Evolutionary conservation across 1,284 basidiomycete species (phyloP).

Genomic region (Naganishia cerealis): DNA sequence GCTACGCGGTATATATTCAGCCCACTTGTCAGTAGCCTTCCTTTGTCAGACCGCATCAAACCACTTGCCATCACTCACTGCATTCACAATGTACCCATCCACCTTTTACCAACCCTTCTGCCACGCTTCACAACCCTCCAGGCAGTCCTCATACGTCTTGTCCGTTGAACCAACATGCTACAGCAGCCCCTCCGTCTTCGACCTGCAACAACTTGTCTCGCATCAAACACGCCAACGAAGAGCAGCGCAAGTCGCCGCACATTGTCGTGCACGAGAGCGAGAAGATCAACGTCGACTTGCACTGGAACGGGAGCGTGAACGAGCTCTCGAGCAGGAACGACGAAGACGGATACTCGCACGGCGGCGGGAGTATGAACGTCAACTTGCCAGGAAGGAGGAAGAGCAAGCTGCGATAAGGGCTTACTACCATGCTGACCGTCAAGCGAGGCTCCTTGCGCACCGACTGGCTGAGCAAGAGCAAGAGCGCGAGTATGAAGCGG

Average conservation of each 20-base stretch:
- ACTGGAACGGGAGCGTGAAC: not conserved
- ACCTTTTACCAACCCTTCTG: conserved; percentile 16
- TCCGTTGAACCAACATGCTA: not conserved
- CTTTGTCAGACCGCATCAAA: not conserved
- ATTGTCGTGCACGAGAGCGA: not conserved
- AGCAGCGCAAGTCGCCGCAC: not conserved
- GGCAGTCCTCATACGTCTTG: not conserved
- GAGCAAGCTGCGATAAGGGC: not conserved
- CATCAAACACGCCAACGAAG: not conserved
- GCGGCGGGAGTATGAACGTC: conserved; percentile 11
- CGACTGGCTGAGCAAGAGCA: not conserved
- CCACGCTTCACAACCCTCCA: not conserved
- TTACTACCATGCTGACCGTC: not conserved
- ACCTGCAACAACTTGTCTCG: not conserved
- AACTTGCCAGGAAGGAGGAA: not conserved
- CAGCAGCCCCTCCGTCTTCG: not conserved
- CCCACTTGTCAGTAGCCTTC: not conserved
- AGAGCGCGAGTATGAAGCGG: not conserved
- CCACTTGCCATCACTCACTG: not conserved
- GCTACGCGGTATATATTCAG: conserved; percentile 19
- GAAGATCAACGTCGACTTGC: not conserved
- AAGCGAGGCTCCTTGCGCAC: not conserved
- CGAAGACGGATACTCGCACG: not conserved
- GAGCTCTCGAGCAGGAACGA: not conserved
- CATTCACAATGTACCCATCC: conserved; percentile 11